A percentile compares a stretch with the other conserved stretches of the same genome.
These are phyloP conservation scores for Picochlorum sp. DNA, from an alignment of 139 green algal genomes.

Conservation along the genomic window DNA sequence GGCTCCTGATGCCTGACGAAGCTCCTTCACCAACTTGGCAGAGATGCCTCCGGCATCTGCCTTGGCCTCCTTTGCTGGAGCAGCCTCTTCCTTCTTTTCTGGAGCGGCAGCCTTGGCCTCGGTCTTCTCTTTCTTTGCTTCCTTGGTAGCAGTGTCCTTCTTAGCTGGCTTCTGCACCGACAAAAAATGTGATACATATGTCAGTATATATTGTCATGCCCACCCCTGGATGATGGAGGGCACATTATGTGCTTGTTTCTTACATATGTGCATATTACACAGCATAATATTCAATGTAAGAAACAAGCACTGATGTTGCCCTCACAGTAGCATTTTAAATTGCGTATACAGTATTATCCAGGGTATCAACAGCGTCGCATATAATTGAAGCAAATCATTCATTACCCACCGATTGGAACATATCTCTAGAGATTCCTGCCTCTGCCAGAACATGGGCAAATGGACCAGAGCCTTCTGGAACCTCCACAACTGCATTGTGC, in stretches of 20 bases:
- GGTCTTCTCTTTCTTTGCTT: conserved; percentile 2
- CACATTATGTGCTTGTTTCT: conserved; percentile 5
- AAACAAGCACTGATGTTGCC: too few species aligned
- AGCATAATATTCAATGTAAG: background rate
- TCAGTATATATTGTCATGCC: too few species aligned
- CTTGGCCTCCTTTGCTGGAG: conserved; percentile 11
- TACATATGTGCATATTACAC: conserved; percentile 3
- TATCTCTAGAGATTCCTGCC: conserved; percentile 18
- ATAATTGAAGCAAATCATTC: background rate
- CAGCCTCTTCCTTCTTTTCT: conserved; percentile 7
- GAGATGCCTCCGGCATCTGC: conserved; percentile 42
- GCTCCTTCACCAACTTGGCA: conserved; percentile 73
- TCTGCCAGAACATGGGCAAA: conserved; percentile 12
- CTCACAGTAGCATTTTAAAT: too few species aligned
- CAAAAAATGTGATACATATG: background rate
- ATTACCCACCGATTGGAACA: conserved; percentile 19
- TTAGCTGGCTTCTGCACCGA: conserved; percentile 5
- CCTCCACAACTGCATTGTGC: conserved; percentile 9
- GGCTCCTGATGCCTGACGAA: conserved; percentile 76
- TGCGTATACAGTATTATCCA: background rate
- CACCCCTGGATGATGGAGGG: too few species aligned
- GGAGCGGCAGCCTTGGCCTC: background rate
- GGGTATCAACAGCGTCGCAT: background rate
- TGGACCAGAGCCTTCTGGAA: conserved; percentile 12
- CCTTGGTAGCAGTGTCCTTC: background rate